Base-by-base conservation (phyloP, 2,329 filamentous ascomycete genomes). In the Xylariomycetidae sp. region DNA sequence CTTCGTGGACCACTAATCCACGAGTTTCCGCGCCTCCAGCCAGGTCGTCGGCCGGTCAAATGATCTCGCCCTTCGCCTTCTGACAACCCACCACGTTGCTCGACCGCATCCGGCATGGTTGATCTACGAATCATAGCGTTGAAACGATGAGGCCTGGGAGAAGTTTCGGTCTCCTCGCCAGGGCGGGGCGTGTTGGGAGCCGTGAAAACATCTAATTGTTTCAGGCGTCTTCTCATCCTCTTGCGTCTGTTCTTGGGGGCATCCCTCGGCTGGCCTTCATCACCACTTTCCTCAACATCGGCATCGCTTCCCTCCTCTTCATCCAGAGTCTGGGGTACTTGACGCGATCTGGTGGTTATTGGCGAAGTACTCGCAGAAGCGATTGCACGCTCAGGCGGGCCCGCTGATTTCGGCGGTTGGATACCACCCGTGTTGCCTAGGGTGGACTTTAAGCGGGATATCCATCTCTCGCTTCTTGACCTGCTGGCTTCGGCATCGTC, bases 241-340 rank as follows among this genome's bases (percentile, higher is more conserved):
- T 77, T 74, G 58, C 80, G 81, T 58, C 73, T 80, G 59, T 75
- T 85, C 41, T 72, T 74, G 2, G 59, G 49, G 17, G 61, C 51
- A 33, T 67, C 42, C 65, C 11, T 63, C 54, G n/a, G 61, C 50
- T 13, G 64, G 63, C n/a, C 72, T 53, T 95, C 89, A 33, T 88
- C 87, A 0, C 81, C 85, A 27, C 88, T 94, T 54, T 92, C 87
- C 55, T 94, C 89, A 2, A 82, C 86, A 56, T 92, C 87, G 1
- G 84, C 78, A 56, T 89, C 86, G 55, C 80, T 85, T 14, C 77
- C 79, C 41, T 72, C 73, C 38, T 74, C 72, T 16, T 66, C 65
- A 27, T 68, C 61, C 7, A 79, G 56, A 1, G 70, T 76, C 14
- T 71, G 66, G 8, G 73, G 73, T 42, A 77, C 66, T 36, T 67